Base-by-base conservation (phyloP, 257 asterid species). In the Solanum gandarillasii region DNA sequence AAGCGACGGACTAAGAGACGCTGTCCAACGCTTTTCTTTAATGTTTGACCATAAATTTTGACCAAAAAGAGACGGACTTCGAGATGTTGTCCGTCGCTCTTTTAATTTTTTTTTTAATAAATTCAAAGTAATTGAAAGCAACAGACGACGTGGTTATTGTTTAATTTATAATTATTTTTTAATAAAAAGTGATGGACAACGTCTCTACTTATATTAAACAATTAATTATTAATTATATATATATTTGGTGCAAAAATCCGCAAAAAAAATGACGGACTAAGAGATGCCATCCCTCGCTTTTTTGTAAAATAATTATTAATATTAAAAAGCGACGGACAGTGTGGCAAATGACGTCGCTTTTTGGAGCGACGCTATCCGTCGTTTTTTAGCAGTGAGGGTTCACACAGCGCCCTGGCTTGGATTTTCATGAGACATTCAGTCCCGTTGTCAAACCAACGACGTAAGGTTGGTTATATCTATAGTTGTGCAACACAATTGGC, bases 21-120 rank as follows among this genome's bases (percentile, higher is more conserved):
- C 1, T 12, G n/a, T 55, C 5, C 1, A 0, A 2, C 11, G 0
- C 65, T 55, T 18, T 18, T 55, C 7, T 55, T 16, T 5, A 55
- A 2, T 18, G 11, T 6, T 55, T 55, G 65, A 55, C 65, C n/a
- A 6, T 14, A 18, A 18, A 18, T 55, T 18, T 18, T 55, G n/a
- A 55, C 25, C 25, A 20, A 55, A 4, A 52, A 55, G 65, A 4
- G 4, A 20, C 1, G 5, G 65, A 55, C 25, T 6, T 55, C 3
- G 1, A 18, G 65, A 55, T 7, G 10, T 0, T 0, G 2, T 20
- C 4, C 1, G n/a, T 55, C 4, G 11, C 11, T 20, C 9, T 7
- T 20, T 18, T n/a, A n/a, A n/a, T n/a, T n/a, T n/a, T n/a, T n/a
- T n/a, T n/a, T n/a, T n/a, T n/a, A 18, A 20, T 20, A 55, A 55